These are phyloP conservation scores for Stephania cephalantha DNA, from an alignment of 164 flowering plant genomes.

Conservation along the genomic window DNA sequence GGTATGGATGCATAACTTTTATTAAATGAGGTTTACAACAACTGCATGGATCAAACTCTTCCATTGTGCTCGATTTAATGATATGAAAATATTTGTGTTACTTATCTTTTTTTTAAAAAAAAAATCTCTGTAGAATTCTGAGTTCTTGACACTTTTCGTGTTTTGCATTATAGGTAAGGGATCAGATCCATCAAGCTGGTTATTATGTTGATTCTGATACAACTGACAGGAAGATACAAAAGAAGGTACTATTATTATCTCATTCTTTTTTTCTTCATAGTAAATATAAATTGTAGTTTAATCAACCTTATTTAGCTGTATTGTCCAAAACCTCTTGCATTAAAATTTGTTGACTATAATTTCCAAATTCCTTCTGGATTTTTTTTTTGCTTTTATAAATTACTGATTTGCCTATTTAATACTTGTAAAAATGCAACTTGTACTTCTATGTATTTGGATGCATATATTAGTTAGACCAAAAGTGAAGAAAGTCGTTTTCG, in stretches of 20 bases:
- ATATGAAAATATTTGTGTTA: neutral
- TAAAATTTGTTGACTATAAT: neutral
- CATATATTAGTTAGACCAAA: neutral
- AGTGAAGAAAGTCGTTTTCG: neutral
- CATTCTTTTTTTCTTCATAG: neutral
- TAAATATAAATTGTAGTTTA: neutral
- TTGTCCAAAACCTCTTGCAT: neutral
- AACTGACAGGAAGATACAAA: constrained; percentile 76
- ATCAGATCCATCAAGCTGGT: constrained; percentile 67
- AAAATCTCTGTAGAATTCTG: neutral
- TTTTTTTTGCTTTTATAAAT: neutral
- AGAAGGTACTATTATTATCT: constrained; percentile 49
- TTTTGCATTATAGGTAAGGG: constrained; percentile 44
- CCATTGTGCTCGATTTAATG: neutral
- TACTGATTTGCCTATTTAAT: neutral
- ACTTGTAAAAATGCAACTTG: neutral
- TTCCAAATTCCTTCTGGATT: neutral
- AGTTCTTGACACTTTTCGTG: neutral
- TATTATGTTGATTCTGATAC: constrained; percentile 76
- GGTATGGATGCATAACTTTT: neutral
- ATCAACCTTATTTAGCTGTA: neutral
- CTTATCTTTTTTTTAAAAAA: neutral
- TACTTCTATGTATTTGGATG: neutral
- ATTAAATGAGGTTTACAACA: neutral
- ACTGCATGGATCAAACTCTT: no score